Conservation (phyloP, 2,329 filamentous ascomycete species). For the Zasmidium cellare region DNA sequence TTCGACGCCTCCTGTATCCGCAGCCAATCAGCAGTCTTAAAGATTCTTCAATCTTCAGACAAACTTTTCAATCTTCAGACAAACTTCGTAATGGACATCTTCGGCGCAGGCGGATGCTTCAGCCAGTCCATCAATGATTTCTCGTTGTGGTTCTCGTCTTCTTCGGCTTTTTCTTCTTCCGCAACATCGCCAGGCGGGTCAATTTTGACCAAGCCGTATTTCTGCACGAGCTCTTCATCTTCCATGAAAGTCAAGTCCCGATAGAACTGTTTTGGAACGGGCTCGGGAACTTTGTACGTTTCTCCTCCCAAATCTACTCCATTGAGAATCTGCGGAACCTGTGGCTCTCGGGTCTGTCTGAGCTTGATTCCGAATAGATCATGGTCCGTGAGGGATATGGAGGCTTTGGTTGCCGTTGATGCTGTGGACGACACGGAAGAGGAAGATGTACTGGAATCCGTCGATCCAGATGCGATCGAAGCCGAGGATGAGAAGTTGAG, state of each 20-base stretch:
- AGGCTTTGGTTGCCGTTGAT: background rate
- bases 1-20: background rate
- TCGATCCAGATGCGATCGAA: conserved; percentile 5
- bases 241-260: conserved; percentile 9
- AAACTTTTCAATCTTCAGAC: background rate
- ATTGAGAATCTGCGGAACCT: background rate
- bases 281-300: conserved; percentile 3
- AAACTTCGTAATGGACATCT: background rate
- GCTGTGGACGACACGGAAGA: background rate
- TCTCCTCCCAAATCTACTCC: conserved; percentile 1
- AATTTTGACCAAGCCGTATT: conserved; percentile 6
- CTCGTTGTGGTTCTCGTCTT: background rate
- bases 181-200: background rate
- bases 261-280: conserved; percentile 10
- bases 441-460: background rate
- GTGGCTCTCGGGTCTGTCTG: background rate
- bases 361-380: conserved; percentile 7
- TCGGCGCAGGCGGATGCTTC: background rate
- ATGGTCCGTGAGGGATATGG: conserved; percentile 2
- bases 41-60: too few relatives aligned
- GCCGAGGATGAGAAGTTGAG: background rate
- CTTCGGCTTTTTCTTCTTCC: background rate
- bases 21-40: too few relatives aligned
- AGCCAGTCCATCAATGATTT: background rate
- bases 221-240: conserved; percentile 12